Percentiles rank a stretch among this genome's conserved stretches.
Conservation (phyloP, 805 yeast species). For the Zygoascus tannicola region DNA sequence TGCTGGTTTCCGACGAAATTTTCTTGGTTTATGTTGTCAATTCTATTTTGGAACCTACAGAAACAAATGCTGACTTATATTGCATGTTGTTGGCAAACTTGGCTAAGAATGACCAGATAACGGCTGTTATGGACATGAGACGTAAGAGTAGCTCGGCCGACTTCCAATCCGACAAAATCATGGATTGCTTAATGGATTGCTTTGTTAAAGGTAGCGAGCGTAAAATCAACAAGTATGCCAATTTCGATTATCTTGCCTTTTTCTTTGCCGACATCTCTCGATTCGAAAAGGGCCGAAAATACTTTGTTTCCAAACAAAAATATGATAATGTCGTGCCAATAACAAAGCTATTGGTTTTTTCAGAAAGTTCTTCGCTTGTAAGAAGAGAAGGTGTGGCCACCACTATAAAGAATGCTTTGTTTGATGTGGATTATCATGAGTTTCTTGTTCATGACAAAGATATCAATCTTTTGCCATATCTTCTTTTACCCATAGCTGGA, state of each 20-base stretch:
- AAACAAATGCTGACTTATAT: constrained; percentile 68
- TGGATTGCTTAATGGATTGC: constrained; percentile 81
- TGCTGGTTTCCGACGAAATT: constrained; percentile 54
- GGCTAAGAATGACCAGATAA: constrained; percentile 65
- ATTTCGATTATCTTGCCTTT: constrained; percentile 74
- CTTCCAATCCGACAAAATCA: constrained; percentile 41
- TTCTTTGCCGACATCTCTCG: constrained; percentile 88
- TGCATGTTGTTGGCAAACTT: constrained; percentile 78
- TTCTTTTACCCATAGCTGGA: constrained; percentile 75
- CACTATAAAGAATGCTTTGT: constrained; percentile 80
- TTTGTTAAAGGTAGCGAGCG: constrained; percentile 79
- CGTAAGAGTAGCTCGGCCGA: constrained; percentile 20
- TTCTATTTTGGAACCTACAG: constrained; percentile 38
- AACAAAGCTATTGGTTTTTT: constrained; percentile 71
- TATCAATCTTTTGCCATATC: constrained; percentile 70
- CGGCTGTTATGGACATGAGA: constrained; percentile 38
- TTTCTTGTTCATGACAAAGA: constrained; percentile 48
- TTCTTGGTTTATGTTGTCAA: constrained; percentile 32
- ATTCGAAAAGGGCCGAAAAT: constrained; percentile 46
- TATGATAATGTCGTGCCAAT: constrained; percentile 74
- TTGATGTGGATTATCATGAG: constrained; percentile 64
- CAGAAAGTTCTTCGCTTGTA: constrained; percentile 64
- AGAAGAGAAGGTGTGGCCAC: constrained; percentile 92
- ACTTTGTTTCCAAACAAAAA: constrained; percentile 60
- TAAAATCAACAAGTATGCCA: constrained; percentile 59